Base-by-base conservation (phyloP, 257 asterid species). In the Solanum habrochaites region DNA sequence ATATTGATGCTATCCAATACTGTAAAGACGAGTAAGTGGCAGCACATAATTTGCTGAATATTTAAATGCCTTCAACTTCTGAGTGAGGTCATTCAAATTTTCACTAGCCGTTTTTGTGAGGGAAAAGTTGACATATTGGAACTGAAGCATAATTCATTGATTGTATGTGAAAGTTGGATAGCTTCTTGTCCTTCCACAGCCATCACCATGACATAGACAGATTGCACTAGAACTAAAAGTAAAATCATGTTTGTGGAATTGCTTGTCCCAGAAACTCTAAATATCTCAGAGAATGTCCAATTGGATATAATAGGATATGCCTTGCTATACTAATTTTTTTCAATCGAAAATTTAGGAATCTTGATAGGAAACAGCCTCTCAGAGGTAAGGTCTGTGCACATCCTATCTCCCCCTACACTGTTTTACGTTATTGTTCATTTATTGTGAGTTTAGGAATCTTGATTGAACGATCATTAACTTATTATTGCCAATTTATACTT, bases 1-100 rank as follows among this genome's bases (percentile, higher is more conserved):
- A 96, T 89, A 92, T 96, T 87, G 99, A 96, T 91, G 95, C 98
- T 83, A 96, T 96, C 87, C 99, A 95, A 90, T 93, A 93, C 91
- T 93, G 98, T 83, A 94, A 90, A 92, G 95, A 95, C 89, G 94
- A 91, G 99, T 96, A 92, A 94, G 98, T 92, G 80, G 78, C 85
- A 72, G 83, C 86, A 67, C 88, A 67, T 70, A 88, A 71, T 81
- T 66, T 82, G 40, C 75, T 31, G 84, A 80, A 27, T 2, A 5
- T 80, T 27, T 45, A 27, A 45, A 27, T 78, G 83, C 15, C 62
- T 25, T 78, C 84, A 78, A 78, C 84, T 45, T 78, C 23, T 78
- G 84, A 78, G 42, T 45, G 66, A 78, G 64, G 27, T 45, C n/a
- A 77, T 77, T 78, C 84, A 78, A 78, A 78, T 78, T 43, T 21